Evolutionary conservation across 352 stramenopile genomes (phyloP), one percentile per base, ranked within the genome.

Genomic region (Pythium grandisporangium): DNA sequence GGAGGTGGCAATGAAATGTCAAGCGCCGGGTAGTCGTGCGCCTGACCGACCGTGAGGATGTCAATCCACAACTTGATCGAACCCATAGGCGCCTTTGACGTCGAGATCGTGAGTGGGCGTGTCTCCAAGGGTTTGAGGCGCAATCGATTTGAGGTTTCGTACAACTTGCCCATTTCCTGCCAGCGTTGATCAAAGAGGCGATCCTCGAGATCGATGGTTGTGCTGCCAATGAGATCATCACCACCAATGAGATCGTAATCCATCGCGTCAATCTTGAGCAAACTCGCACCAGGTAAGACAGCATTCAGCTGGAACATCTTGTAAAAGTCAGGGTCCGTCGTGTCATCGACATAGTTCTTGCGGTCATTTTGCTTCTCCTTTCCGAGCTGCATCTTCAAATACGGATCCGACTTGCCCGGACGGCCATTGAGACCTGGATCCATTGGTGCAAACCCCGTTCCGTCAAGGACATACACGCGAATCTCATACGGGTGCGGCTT

Each of bases 151-250:
- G 62, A 67, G 0, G 79, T 90, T 51, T 88, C 68, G 53, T 85
- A 93, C 53, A 93, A 70, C 48, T 84, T 77, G 16, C 85, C 84
- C 48, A 96, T 70, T 1, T 71, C 61, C 35, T 95, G 79, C 86
- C 86, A 96, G 33, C 78, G 55, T 43, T 68, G 65, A 47, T 96
- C 80, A 53, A 97, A 97, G 61, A 95, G 63, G 11, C 91, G 78
- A 53, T 97, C 91, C 48, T 97, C 91, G 0, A 97, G 54, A 45
- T 97, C 91, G 48, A 97, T 96, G 0, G 64, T 80, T n/a, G 90
- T 97, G 37, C 64, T 70, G 7, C 91, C 91, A 32, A 97, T 96
- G 17, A 97, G 55, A 37, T 97, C 87, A 42, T 97, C 88, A 16
- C 70, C 76, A 19, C 79, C 80, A 35, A 97, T 88, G 2, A 85